Percentiles rank a stretch among this genome's conserved stretches.
These are phyloP conservation scores for Lactarius quietus DNA, from an alignment of 768 basidiomycete species.

Conservation along the genomic window DNA sequence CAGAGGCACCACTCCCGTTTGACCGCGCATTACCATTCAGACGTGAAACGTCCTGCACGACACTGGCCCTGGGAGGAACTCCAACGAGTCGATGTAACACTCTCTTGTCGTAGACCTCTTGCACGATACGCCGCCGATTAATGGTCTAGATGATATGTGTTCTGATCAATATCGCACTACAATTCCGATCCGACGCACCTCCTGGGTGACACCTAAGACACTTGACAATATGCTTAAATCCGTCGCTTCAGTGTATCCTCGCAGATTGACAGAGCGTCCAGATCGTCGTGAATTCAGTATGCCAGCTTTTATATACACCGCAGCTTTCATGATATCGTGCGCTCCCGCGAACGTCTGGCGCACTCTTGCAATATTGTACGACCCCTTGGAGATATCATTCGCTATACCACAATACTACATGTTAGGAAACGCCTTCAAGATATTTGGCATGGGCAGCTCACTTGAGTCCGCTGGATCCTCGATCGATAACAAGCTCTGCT, in stretches of 20 bases:
- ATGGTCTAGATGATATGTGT: conserved; percentile 49
- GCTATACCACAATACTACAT: conserved; percentile 41
- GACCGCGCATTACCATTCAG: conserved; percentile 6
- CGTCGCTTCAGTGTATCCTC: conserved; percentile 45
- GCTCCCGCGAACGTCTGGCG: conserved; percentile 83
- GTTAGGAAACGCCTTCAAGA: not conserved
- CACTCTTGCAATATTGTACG: conserved; percentile 79
- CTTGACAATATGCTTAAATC: conserved; percentile 77
- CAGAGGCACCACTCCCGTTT: conserved; percentile 26
- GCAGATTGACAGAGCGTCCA: conserved; percentile 47
- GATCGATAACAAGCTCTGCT: conserved; percentile 65
- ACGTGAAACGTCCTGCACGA: conserved; percentile 10
- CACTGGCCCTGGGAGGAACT: conserved; percentile 31
- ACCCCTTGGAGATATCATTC: conserved; percentile 91
- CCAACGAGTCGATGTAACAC: conserved; percentile 58
- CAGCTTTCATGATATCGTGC: conserved; percentile 68
- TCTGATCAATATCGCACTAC: conserved; percentile 2
- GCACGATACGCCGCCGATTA: conserved; percentile 64
- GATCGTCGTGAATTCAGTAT: conserved; percentile 55
- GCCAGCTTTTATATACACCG: conserved; percentile 61
- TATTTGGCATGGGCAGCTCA: conserved; percentile 40
- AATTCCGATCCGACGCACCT: conserved; percentile 48
- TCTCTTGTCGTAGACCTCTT: conserved; percentile 61
- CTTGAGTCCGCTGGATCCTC: conserved; percentile 91
- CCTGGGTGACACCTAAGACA: conserved; percentile 79